phyloP scores from a whole-genome alignment of 805 yeast genomes.

The Barnettozyma salicaria region DNA sequence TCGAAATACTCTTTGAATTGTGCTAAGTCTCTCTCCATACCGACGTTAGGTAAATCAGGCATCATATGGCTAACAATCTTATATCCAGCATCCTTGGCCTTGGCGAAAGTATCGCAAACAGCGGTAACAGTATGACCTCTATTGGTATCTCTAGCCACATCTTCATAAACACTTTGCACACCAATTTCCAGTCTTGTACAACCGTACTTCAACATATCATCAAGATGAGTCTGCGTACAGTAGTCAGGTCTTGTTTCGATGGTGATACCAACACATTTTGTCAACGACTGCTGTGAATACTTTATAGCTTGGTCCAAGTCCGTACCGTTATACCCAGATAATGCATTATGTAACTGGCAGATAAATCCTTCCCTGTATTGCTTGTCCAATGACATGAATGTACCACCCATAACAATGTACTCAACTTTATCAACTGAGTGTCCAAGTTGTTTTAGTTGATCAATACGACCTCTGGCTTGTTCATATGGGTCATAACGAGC shows the following conservation, averaged over 20 bases:
- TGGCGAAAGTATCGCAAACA: slow-evolving; percentile 90
- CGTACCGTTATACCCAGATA: slow-evolving; percentile 85
- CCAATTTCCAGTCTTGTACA: slow-evolving; percentile 97
- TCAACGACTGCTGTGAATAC: slow-evolving; percentile 88
- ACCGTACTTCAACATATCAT: slow-evolving; percentile 94
- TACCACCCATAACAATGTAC: slow-evolving; percentile 98
- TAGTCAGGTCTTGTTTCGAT: slow-evolving; percentile 98
- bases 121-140: slow-evolving; percentile 97
- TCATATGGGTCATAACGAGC: slow-evolving; percentile 98
- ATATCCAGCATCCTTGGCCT: slow-evolving; percentile 97
- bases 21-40: slow-evolving; percentile 95
- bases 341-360: slow-evolving; percentile 86
- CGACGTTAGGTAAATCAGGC: slow-evolving; percentile 99
- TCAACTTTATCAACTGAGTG: slow-evolving; percentile 97
- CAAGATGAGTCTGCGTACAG: slow-evolving; percentile 91
- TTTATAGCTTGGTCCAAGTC: slow-evolving; percentile 86
- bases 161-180: slow-evolving; percentile 95
- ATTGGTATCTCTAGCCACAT: slow-evolving; percentile 96
- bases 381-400: slow-evolving; percentile 90
- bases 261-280: slow-evolving; percentile 97
- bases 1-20: slow-evolving; percentile 96
- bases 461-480: slow-evolving; percentile 96
- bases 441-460: slow-evolving; percentile 90
- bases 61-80: slow-evolving; percentile 98
- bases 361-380: slow-evolving; percentile 89